Percentiles rank a stretch among this genome's conserved stretches.
These are phyloP conservation scores for Tulasnella sp. DNA, from an alignment of 768 basidiomycete genomes.

Conservation along the genomic window DNA sequence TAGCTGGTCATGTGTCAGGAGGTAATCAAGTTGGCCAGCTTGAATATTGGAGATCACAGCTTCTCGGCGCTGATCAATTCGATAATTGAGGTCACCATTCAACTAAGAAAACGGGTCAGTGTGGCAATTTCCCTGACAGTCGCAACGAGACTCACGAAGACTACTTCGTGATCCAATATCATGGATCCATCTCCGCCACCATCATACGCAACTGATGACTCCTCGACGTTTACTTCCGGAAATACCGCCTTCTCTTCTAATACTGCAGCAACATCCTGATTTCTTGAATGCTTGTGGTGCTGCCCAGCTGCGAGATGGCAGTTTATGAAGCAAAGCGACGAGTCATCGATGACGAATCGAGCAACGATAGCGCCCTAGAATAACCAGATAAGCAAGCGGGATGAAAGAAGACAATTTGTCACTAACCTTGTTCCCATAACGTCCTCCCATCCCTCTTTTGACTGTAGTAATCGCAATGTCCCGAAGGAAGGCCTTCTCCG, in stretches of 20 bases:
- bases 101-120: slow-evolving; percentile 33
- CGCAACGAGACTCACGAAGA: slow-evolving; percentile 46
- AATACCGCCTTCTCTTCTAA: slow-evolving; percentile 71
- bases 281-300: slow-evolving; percentile 62
- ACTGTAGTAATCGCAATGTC: slow-evolving; percentile 66
- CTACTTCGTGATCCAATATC: slow-evolving; percentile 89
- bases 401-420: background rate
- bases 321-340: slow-evolving; percentile 90
- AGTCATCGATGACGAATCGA: slow-evolving; percentile 80
- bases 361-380: slow-evolving; percentile 78
- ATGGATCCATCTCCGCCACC: slow-evolving; percentile 89
- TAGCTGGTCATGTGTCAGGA: slow-evolving; percentile 76
- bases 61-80: slow-evolving; percentile 86
- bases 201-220: slow-evolving; percentile 49
- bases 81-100: slow-evolving; percentile 94
- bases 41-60: slow-evolving; percentile 57
- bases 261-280: slow-evolving; percentile 76
- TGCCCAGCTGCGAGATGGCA: slow-evolving; percentile 97
- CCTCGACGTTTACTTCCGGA: slow-evolving; percentile 33
- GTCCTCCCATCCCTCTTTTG: slow-evolving; percentile 84
- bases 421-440: slow-evolving; percentile 88
- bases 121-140: slow-evolving; percentile 11
- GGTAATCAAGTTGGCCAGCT: slow-evolving; percentile 46
- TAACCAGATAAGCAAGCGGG: background rate
- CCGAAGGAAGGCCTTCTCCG: slow-evolving; percentile 45